These are phyloP conservation scores for Stramenopiles sp. DNA, from an alignment of 352 stramenopile genomes.

Conservation along the genomic window DNA sequence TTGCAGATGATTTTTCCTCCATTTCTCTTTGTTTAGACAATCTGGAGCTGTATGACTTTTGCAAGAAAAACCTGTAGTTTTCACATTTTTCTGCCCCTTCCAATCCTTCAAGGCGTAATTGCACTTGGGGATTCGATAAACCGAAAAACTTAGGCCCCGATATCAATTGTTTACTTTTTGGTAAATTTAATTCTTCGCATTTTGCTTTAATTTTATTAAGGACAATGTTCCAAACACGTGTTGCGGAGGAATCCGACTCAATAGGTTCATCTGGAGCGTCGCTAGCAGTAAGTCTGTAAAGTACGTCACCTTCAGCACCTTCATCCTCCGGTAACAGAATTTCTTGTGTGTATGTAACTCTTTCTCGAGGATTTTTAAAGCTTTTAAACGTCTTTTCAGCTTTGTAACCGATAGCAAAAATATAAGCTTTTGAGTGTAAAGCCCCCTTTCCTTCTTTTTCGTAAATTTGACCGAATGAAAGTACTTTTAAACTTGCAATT, in stretches of 20 bases:
- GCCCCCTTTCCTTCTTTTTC: neutral
- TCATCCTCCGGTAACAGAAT: neutral
- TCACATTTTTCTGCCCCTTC: conserved; percentile 4
- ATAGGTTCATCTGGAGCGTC: conserved; percentile 1
- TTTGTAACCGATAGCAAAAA: conserved; percentile 3
- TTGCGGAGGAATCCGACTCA: neutral
- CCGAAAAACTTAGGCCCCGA: conserved; percentile 3
- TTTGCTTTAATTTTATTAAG: neutral
- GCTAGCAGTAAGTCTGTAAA: neutral
- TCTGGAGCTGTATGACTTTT: neutral
- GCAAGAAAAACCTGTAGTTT: neutral
- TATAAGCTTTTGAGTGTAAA: neutral
- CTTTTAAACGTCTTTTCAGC: neutral
- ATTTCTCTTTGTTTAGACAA: neutral
- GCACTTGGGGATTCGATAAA: neutral
- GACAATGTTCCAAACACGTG: neutral
- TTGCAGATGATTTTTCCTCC: neutral
- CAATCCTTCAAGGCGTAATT: neutral
- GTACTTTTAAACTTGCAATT: neutral
- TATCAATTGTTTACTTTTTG: neutral
- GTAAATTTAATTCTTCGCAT: neutral
- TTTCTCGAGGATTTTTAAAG: neutral
- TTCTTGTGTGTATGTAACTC: neutral
- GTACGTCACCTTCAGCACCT: neutral
- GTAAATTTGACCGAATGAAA: neutral